Conservation (phyloP, 495 filamentous ascomycete species). For the Diplogelasinospora grovesii region DNA sequence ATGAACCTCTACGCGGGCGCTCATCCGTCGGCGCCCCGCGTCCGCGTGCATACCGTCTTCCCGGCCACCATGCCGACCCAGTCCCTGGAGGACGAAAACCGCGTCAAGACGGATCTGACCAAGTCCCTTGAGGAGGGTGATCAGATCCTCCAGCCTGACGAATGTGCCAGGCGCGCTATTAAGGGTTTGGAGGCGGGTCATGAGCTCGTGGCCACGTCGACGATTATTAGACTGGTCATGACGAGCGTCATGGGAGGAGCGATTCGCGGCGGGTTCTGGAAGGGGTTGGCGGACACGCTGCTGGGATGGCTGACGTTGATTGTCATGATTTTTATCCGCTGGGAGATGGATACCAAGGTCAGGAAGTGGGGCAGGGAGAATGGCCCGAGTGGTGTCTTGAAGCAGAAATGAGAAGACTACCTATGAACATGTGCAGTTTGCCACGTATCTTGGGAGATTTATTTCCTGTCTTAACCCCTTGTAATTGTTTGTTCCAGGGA, state of each 20-base stretch:
- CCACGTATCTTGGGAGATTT: too few relatives aligned
- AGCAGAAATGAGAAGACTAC: too few relatives aligned
- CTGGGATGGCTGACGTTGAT: constrained; percentile 42
- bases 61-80: constrained; percentile 68
- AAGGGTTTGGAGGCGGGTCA: constrained; percentile 53
- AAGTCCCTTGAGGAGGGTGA: constrained; percentile 70
- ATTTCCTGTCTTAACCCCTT: too few relatives aligned
- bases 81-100: constrained; percentile 64
- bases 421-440: too few relatives aligned
- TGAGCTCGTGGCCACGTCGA: constrained; percentile 50
- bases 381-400: constrained; percentile 36
- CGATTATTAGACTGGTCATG: constrained; percentile 44
- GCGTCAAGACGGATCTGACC: constrained; percentile 66
- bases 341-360: constrained; percentile 55
- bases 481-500: too few relatives aligned
- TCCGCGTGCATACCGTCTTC: constrained; percentile 73
- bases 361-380: constrained; percentile 47
- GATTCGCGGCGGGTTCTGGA: constrained; percentile 51
- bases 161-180: constrained; percentile 60
- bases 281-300: constrained; percentile 45
- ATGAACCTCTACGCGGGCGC: constrained; percentile 63
- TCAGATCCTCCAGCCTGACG: constrained; percentile 58
- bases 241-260: constrained; percentile 57
- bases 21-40: constrained; percentile 23
- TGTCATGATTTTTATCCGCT: constrained; percentile 49